Evolutionary conservation across 495 filamentous ascomycete species (phyloP).

Genomic region (Glonium stellatum): DNA sequence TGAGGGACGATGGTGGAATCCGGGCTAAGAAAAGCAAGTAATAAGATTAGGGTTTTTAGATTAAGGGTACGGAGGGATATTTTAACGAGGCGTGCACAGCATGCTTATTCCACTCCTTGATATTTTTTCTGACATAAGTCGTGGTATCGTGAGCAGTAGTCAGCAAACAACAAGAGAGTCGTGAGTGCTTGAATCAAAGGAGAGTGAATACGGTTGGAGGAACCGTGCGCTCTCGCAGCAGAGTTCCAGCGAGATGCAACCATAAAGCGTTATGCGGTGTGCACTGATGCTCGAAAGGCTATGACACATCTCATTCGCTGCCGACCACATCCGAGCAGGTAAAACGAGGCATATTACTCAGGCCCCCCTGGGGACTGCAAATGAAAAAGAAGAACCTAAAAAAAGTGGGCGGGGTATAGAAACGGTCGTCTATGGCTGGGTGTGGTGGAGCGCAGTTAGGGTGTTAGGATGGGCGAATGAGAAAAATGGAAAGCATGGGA

Average conservation of each 20-base stretch:
- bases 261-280: constrained; percentile 14
- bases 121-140: no score
- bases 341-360: constrained; percentile 11
- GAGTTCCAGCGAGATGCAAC: neutral
- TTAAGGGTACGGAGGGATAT: no score
- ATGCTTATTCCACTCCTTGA: no score
- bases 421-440: neutral
- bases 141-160: no score
- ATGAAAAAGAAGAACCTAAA: neutral
- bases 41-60: neutral
- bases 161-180: no score
- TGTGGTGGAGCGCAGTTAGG: neutral
- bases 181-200: no score
- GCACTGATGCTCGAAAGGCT: constrained; percentile 12
- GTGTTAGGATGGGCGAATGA: no score
- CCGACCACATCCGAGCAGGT: constrained; percentile 5
- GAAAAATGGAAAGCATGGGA: no score
- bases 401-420: neutral
- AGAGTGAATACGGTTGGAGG: no score
- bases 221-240: neutral
- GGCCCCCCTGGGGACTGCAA: neutral
- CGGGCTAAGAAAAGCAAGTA: constrained; percentile 8
- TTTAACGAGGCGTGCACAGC: no score
- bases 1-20: constrained; percentile 4
- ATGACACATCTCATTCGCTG: constrained; percentile 21